Base-by-base conservation (phyloP, 2,329 filamentous ascomycete species). In the Alternaria longipes region DNA sequence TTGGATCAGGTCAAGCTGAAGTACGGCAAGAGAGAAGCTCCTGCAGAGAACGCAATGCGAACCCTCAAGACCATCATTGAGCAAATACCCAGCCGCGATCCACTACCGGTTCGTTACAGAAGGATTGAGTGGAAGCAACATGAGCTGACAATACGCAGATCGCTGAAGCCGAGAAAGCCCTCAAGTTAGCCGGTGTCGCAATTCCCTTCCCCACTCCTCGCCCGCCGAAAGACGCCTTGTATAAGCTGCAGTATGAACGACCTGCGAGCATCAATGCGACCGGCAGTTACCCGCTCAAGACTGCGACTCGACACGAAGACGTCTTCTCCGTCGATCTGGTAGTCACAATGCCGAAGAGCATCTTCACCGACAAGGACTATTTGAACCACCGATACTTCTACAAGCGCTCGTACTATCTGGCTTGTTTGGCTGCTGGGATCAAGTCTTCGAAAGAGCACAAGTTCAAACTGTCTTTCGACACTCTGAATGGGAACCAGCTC, bases 361-460 rank as follows among this genome's bases (percentile, higher is more conserved):
- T 97, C 12, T 94, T 98, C 72, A 93, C 97, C 74, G 92, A 96
- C 45, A 98, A 98, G 80, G 95, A 99, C 79, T 97, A 94, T 76
- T 85, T 94, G 51, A 93, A 97, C 77, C 86, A 95, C 82, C 88
- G 95, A 63, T 98, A 97, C 81, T 97, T 97, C 75, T 94, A 97
- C 81, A 96, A 97, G 73, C 85, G 94, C 65, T 91, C 95, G 12
- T 98, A 94, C 79, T 98, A 96, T 74, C 82, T 98, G 52, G 92
- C 94, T 34, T 92, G 91, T 66, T 82, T 98, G 57, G 89, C 93
- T 14, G 88, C 87, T 30, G 88, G 86, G 5, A 82, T 98, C 54
- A 87, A 88, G 65, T 82, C 85, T 38, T 80, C 85, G 4, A 79
- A 89, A 46, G 81, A 81, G 4, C 78, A 85, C 16, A 80, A 82